Evolutionary conservation across 2,329 filamentous ascomycete species (phyloP).

Genomic region (Fusarium graminum): DNA sequence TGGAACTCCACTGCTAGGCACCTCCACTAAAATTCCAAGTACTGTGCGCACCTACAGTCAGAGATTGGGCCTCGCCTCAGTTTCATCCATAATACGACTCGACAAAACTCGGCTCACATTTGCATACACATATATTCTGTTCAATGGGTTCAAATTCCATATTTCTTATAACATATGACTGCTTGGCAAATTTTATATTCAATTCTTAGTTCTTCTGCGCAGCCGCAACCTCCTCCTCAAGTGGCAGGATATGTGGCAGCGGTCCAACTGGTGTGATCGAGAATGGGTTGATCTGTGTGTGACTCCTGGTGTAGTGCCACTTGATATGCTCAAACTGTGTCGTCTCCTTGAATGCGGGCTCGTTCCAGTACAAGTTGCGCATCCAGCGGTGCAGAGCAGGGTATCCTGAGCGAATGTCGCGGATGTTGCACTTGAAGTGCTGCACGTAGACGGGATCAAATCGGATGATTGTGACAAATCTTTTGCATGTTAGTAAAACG

Average conservation of each 20-base stretch:
- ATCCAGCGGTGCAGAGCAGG: conserved; percentile 86
- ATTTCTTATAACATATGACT: neutral
- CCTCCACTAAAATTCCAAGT: conserved; percentile 27
- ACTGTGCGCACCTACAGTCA: conserved; percentile 9
- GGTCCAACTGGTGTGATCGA: conserved; percentile 89
- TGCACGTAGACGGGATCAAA: conserved; percentile 88
- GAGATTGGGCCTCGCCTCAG: conserved; percentile 25
- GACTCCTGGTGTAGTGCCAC: conserved; percentile 74
- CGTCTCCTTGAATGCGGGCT: conserved; percentile 81
- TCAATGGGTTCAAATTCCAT: neutral
- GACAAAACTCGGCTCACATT: conserved; percentile 11
- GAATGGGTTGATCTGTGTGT: conserved; percentile 74
- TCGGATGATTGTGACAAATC: conserved; percentile 76
- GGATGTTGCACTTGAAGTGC: conserved; percentile 89
- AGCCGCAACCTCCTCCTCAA: conserved; percentile 81
- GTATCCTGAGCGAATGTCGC: conserved; percentile 87
- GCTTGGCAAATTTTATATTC: neutral
- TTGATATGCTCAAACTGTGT: conserved; percentile 98
- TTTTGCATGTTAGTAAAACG: conserved; percentile 47
- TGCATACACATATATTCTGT: conserved; percentile 12
- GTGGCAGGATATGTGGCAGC: conserved; percentile 80
- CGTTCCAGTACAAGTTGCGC: conserved; percentile 85
- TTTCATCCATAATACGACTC: conserved; percentile 16
- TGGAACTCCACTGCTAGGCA: conserved; percentile 6
- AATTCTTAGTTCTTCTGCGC: conserved; percentile 50